Conservation (phyloP, 2,329 filamentous ascomycete species). For the Hypoxylon sp. region DNA sequence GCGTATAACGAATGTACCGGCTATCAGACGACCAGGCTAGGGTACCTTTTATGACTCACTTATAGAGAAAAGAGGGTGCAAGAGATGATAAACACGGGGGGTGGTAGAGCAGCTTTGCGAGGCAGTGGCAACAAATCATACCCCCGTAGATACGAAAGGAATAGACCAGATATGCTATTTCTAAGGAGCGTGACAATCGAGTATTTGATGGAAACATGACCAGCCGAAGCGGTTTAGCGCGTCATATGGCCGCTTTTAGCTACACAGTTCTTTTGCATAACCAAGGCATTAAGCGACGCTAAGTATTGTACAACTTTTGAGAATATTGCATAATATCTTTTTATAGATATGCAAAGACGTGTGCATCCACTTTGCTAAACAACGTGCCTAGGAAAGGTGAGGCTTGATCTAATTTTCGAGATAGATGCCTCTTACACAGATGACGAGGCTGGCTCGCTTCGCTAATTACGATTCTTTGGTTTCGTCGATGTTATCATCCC, state of each 20-base stretch:
- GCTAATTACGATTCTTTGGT: conserved; percentile 3
- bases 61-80: conserved; percentile 12
- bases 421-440: background rate
- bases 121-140: conserved; percentile 35
- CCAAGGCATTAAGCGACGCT: background rate
- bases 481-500: background rate
- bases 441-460: conserved; percentile 5
- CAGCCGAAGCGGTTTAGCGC: conserved; percentile 21
- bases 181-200: conserved; percentile 22
- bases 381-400: background rate
- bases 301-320: conserved; percentile 28
- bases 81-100: conserved; percentile 5
- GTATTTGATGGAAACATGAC: conserved; percentile 25
- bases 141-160: conserved; percentile 20
- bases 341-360: conserved; percentile 1
- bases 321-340: conserved; percentile 29
- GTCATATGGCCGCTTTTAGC: conserved; percentile 42
- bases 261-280: conserved; percentile 30
- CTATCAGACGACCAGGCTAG: conserved; percentile 9
- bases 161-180: conserved; percentile 30
- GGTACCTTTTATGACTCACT: conserved; percentile 36
- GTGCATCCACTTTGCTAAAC: background rate
- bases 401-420: conserved; percentile 4
- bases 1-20: background rate
- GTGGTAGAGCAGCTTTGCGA: conserved; percentile 12